Conservation (phyloP, 1,139 yeast species). For the Geotrichum restrictum region DNA sequence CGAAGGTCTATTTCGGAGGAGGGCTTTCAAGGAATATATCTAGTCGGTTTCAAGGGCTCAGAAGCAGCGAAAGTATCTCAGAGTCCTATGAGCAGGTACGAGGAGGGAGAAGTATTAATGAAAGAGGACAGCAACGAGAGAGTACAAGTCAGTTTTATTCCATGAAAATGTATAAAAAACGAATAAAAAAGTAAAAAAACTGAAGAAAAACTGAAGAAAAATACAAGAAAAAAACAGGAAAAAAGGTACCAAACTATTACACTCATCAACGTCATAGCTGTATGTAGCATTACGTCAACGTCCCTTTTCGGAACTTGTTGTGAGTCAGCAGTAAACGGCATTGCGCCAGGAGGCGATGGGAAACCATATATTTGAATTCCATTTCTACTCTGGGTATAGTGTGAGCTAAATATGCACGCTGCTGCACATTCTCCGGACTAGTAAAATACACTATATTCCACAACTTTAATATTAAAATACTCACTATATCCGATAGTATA, state of each 20-base stretch:
- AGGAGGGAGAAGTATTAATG: background rate
- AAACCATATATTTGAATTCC: background rate
- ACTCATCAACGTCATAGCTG: background rate
- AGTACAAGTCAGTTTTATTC: background rate
- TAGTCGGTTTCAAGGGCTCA: background rate
- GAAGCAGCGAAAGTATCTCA: background rate
- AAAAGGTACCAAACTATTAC: background rate
- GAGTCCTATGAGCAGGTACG: background rate
- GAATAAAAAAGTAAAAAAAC: background rate
- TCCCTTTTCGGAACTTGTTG: background rate
- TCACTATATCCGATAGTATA: too few species aligned
- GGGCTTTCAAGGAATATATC: background rate
- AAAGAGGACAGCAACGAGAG: background rate
- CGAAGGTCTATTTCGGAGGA: background rate
- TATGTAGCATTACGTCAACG: background rate
- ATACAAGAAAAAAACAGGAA: background rate
- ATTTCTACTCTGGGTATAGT: background rate
- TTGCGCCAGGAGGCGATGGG: background rate
- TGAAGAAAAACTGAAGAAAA: background rate
- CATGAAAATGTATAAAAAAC: background rate
- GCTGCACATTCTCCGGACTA: background rate
- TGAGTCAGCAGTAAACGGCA: constrained; percentile 5
- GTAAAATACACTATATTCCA: background rate
- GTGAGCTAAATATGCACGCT: background rate
- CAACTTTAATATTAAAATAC: too few species aligned